Evolutionary conservation across 306 rosid genomes (phyloP).

Genomic region (Trifolium dubium): DNA sequence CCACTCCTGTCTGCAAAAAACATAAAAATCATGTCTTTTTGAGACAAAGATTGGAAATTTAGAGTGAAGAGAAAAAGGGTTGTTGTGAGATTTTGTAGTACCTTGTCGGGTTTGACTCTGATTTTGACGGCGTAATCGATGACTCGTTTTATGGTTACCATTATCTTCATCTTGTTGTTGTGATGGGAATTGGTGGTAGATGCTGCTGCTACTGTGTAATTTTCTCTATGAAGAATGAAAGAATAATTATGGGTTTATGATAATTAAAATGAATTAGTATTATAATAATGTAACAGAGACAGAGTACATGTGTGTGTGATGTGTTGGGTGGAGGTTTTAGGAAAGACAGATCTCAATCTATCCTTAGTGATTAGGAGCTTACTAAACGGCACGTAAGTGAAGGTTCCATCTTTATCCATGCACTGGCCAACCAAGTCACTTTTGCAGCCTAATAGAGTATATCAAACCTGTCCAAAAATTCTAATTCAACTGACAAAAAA

Average conservation of each 20-base stretch:
- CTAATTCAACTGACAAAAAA: no score
- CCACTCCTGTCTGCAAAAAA: slow-evolving; percentile 70
- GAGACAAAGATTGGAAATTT: slow-evolving; percentile 13
- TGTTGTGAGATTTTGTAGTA: background rate
- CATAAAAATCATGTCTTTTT: slow-evolving; percentile 26
- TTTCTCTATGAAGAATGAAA: background rate
- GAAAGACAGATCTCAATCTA: no score
- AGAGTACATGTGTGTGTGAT: background rate
- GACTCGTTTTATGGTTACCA: slow-evolving; percentile 87
- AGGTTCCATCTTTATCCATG: no score
- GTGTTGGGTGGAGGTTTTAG: background rate
- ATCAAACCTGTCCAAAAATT: no score
- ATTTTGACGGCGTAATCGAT: slow-evolving; percentile 94
- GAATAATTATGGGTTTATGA: background rate
- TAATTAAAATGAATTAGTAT: no score
- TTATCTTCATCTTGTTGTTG: slow-evolving; percentile 69
- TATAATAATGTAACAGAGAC: background rate
- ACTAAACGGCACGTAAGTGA: no score
- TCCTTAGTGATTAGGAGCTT: no score
- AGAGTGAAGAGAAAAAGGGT: background rate
- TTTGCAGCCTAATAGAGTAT: no score
- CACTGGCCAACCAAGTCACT: no score
- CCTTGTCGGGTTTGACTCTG: slow-evolving; percentile 89
- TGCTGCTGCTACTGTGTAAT: background rate
- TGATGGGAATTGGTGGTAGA: background rate